Percentiles rank a stretch among this genome's conserved stretches.
Evolutionary conservation across 495 filamentous ascomycete genomes (phyloP).

Genomic region (Trichocladium uniseriatum): DNA sequence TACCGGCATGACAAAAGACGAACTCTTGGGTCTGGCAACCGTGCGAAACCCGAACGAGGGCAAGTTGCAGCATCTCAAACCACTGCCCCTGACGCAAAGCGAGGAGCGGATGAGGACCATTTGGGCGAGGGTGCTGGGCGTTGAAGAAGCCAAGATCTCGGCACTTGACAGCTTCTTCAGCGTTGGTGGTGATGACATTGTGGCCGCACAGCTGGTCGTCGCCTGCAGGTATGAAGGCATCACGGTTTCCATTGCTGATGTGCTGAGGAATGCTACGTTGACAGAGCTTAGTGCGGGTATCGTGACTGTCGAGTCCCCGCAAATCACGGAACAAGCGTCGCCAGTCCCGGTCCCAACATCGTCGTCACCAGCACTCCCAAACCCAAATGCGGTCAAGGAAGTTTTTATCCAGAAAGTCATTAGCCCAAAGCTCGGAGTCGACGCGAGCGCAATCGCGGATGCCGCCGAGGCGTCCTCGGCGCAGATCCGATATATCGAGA

Average conservation of each 20-base stretch:
- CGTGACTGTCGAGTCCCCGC: constrained; percentile 11
- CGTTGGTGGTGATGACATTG: constrained; percentile 36
- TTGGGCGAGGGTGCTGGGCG: constrained; percentile 34
- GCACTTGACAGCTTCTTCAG: constrained; percentile 36
- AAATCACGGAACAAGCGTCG: constrained; percentile 11
- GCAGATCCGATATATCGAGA: constrained; percentile 39
- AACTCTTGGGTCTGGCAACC: constrained; percentile 28
- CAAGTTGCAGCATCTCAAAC: constrained; percentile 29
- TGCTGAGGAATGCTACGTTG: constrained; percentile 30
- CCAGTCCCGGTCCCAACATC: background rate
- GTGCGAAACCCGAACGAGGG: constrained; percentile 26
- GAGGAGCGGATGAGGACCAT: constrained; percentile 37
- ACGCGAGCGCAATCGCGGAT: constrained; percentile 30
- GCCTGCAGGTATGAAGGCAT: constrained; percentile 32
- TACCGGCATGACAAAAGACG: constrained; percentile 28
- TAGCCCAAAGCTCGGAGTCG: constrained; percentile 29
- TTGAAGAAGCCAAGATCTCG: constrained; percentile 31
- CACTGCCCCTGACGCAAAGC: constrained; percentile 32
- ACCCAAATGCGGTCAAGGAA: constrained; percentile 18
- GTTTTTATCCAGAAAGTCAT: constrained; percentile 26
- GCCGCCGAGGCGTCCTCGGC: constrained; percentile 35
- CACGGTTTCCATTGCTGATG: constrained; percentile 28
- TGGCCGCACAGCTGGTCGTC: constrained; percentile 31
- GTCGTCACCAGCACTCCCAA: constrained; percentile 6
- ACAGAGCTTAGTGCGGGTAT: constrained; percentile 33